These are phyloP conservation scores for Aspergillus sp. DNA, from an alignment of 2,329 filamentous ascomycete species.

Conservation along the genomic window DNA sequence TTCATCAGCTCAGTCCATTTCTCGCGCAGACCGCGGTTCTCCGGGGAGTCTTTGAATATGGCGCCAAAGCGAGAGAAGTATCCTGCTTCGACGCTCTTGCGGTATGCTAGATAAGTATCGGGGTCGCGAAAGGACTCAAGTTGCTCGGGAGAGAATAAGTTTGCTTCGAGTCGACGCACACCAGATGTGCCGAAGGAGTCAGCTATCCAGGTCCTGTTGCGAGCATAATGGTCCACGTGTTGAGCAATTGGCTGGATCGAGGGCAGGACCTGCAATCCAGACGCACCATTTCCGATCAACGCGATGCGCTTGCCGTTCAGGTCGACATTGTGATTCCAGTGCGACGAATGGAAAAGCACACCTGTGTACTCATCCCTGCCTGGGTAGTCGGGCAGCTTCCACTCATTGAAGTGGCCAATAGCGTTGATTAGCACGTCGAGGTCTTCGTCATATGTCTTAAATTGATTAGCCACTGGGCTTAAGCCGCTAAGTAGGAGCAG, in stretches of 20 bases:
- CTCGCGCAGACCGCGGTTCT: constrained; percentile 52
- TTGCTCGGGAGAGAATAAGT: constrained; percentile 57
- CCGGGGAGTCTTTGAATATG: constrained; percentile 57
- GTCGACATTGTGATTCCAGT: constrained; percentile 59
- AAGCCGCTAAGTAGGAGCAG: neutral
- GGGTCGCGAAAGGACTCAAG: constrained; percentile 62
- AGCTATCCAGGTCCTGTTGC: constrained; percentile 69
- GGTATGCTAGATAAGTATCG: constrained; percentile 60
- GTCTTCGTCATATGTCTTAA: constrained; percentile 46
- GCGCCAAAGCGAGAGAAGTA: constrained; percentile 63
- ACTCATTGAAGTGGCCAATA: constrained; percentile 66
- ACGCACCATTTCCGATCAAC: constrained; percentile 65
- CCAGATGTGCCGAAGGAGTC: constrained; percentile 60
- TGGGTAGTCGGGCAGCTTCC: constrained; percentile 63
- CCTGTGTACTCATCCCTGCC: constrained; percentile 60
- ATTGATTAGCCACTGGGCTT: neutral
- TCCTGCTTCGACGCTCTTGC: constrained; percentile 59
- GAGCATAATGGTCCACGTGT: constrained; percentile 64
- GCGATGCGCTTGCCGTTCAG: constrained; percentile 54
- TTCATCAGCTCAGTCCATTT: constrained; percentile 58
- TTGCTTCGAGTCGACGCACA: constrained; percentile 56
- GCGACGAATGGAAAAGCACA: constrained; percentile 60
- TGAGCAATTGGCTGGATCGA: constrained; percentile 41
- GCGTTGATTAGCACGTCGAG: constrained; percentile 65
- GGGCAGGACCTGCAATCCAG: constrained; percentile 56